phyloP scores from a whole-genome alignment of 116 monocot species.

The Dioscorea cayenensis region DNA sequence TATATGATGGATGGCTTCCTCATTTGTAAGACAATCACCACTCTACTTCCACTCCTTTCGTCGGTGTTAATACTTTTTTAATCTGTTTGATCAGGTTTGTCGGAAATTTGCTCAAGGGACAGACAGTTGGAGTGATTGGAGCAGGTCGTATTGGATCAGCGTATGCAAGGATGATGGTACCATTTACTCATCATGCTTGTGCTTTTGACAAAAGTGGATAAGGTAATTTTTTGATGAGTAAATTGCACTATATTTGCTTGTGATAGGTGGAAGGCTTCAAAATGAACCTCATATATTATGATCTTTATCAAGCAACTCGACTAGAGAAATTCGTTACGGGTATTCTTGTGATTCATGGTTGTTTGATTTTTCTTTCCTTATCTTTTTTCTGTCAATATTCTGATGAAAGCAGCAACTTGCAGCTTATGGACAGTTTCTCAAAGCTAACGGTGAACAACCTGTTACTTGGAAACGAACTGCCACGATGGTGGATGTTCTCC shows the following conservation, averaged over 20 bases:
- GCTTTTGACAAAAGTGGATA: no score
- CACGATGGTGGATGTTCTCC: slow-evolving; percentile 83
- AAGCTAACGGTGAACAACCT: slow-evolving; percentile 78
- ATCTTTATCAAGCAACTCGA: slow-evolving; percentile 85
- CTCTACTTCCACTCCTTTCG: neutral
- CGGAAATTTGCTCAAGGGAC: slow-evolving; percentile 91
- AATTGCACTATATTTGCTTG: slow-evolving; percentile 3
- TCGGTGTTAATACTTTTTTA: neutral
- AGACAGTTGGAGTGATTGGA: slow-evolving; percentile 96
- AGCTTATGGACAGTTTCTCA: slow-evolving; percentile 88
- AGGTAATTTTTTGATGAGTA: neutral
- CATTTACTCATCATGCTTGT: no score
- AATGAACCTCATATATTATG: slow-evolving; percentile 97
- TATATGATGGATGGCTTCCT: slow-evolving; percentile 97
- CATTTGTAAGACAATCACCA: slow-evolving; percentile 47
- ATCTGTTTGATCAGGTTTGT: slow-evolving; percentile 56
- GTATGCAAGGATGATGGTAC: slow-evolving; percentile 99
- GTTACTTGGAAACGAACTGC: slow-evolving; percentile 98
- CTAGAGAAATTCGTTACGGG: slow-evolving; percentile 99
- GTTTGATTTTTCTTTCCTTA: neutral
- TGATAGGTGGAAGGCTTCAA: slow-evolving; percentile 92
- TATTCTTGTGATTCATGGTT: slow-evolving; percentile 2
- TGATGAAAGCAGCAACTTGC: neutral
- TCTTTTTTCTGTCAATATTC: no score
- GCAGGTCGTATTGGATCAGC: slow-evolving; percentile 97